Percentiles rank a stretch among this genome's conserved stretches.
phyloP scores from a whole-genome alignment of 2,329 filamentous ascomycete genomes.

The Microcyclosporella mali region DNA sequence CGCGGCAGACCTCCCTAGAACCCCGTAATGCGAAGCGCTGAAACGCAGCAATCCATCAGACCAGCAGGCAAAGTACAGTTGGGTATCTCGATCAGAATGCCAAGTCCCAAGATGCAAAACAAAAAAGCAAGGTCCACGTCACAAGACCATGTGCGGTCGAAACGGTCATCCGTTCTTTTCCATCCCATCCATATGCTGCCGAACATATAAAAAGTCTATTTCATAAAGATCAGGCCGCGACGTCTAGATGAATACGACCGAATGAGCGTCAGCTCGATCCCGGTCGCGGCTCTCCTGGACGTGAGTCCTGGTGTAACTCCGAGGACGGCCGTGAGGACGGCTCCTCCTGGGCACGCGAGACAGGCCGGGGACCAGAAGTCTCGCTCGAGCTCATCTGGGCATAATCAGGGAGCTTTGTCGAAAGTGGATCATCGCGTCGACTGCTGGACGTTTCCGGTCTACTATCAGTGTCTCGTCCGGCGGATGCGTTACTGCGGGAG shows the following conservation, averaged over 20 bases:
- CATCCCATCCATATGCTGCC: slow-evolving; percentile 1
- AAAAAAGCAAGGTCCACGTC: background rate
- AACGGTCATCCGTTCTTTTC: background rate
- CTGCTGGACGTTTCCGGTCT: slow-evolving; percentile 12
- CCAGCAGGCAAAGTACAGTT: background rate
- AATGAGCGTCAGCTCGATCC: slow-evolving; percentile 17
- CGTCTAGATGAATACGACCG: too few relatives aligned
- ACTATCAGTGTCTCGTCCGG: slow-evolving; percentile 20
- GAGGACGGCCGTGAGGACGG: slow-evolving; percentile 3
- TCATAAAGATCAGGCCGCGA: background rate
- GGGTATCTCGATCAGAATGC: slow-evolving; percentile 3
- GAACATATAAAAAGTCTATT: slow-evolving; percentile 1
- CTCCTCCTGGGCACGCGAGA: slow-evolving; percentile 2
- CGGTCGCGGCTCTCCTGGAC: slow-evolving; percentile 15
- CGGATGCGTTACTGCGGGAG: slow-evolving; percentile 58
- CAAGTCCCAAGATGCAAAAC: background rate
- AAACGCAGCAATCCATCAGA: background rate
- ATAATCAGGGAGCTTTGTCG: slow-evolving; percentile 6
- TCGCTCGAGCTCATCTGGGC: slow-evolving; percentile 4
- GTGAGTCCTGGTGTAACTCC: slow-evolving; percentile 7
- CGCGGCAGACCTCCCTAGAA: background rate
- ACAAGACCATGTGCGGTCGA: background rate
- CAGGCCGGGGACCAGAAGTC: background rate
- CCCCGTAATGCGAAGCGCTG: background rate
- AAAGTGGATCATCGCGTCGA: slow-evolving; percentile 18